Percentiles rank a stretch among this genome's conserved stretches.
phyloP scores from a whole-genome alignment of 208 protist genomes.

The Novymonas esmeraldas region DNA sequence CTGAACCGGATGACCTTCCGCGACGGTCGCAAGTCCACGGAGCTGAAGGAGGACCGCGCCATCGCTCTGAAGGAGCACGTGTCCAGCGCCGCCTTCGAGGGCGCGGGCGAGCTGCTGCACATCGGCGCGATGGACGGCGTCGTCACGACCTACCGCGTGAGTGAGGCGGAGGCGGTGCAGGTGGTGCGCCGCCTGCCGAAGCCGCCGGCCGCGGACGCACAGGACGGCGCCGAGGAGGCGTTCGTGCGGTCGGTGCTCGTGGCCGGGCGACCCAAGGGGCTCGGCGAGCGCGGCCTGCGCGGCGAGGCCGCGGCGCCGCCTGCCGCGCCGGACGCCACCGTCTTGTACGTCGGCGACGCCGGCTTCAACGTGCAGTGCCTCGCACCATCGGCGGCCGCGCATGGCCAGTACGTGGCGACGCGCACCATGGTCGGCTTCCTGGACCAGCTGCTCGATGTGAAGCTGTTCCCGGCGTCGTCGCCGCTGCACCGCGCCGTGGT shows the following conservation, averaged over 20 bases:
- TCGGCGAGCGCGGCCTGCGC: conserved; percentile 28
- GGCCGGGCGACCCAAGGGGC: conserved; percentile 51
- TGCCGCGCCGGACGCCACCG: background rate
- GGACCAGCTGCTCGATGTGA: conserved; percentile 88
- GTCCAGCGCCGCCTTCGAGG: conserved; percentile 65
- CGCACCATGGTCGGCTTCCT: conserved; percentile 80
- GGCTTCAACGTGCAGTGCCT: conserved; percentile 72
- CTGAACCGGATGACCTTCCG: conserved; percentile 31
- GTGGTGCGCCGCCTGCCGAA: conserved; percentile 51
- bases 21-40: conserved; percentile 17
- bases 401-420: conserved; percentile 29
- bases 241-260: conserved; percentile 68
- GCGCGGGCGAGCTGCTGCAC: conserved; percentile 51
- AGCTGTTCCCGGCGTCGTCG: conserved; percentile 48
- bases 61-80: conserved; percentile 86
- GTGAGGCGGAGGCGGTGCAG: conserved; percentile 45
- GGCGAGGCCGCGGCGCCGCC: conserved; percentile 23
- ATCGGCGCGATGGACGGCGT: conserved; percentile 75
- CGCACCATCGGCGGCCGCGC: conserved; percentile 4
- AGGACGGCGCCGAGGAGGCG: conserved; percentile 62
- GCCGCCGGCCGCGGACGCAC: conserved; percentile 38
- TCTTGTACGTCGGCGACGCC: conserved; percentile 73
- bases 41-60: conserved; percentile 55
- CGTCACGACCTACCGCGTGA: conserved; percentile 71
- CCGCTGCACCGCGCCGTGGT: conserved; percentile 64